A percentile compares a stretch with the other conserved stretches of the same genome.
These are phyloP conservation scores for Diplodia corticola DNA, from an alignment of 2,329 filamentous ascomycete genomes.

Conservation along the genomic window DNA sequence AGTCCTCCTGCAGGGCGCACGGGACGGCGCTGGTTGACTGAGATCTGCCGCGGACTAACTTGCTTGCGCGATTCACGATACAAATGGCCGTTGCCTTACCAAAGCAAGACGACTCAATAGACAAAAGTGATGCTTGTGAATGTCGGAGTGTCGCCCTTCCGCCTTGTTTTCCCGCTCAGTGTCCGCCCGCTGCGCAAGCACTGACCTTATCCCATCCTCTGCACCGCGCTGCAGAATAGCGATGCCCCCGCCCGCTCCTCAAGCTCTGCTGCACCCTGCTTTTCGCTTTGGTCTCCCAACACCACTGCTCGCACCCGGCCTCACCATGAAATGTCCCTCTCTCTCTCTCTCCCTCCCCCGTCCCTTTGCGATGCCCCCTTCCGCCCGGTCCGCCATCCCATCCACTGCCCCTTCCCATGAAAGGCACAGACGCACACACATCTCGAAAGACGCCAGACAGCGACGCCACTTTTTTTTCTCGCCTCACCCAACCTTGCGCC, in stretches of 20 bases:
- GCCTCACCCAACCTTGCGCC: neutral
- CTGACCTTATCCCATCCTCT: neutral
- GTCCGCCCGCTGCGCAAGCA: neutral
- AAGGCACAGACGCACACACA: neutral
- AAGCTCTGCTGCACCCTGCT: neutral
- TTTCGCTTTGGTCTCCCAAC: neutral
- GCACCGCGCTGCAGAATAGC: neutral
- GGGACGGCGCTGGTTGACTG: neutral
- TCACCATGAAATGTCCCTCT: constrained; percentile 6
- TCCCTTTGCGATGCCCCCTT: neutral
- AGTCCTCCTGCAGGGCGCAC: neutral
- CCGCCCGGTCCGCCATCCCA: constrained; percentile 10
- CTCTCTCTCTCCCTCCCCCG: no score
- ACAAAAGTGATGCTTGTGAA: neutral
- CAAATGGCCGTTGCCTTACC: neutral
- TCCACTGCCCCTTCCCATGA: neutral
- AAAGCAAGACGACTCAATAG: neutral
- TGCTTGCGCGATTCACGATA: neutral
- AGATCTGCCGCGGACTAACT: neutral
- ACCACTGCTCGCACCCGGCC: neutral
- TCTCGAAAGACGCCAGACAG: neutral
- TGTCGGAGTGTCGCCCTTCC: neutral
- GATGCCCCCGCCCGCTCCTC: neutral
- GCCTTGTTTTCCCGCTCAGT: neutral
- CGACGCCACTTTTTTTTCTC: neutral